Percentiles rank a stretch among this genome's conserved stretches.
These are phyloP conservation scores for Sorghum bicolor DNA, from an alignment of 176 grass and related monocot genomes.

Conservation along the genomic window Sorghum_bicolor_NCBIv3 NC_012870.2:64459001-64459500, in stretches of 20 bases:
- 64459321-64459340: conserved; percentile 57
- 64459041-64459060: conserved; percentile 45
- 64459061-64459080: neutral
- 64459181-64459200: conserved; percentile 46
- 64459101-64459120: neutral
- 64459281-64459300: conserved; percentile 54
- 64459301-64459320: conserved; percentile 52
- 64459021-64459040: conserved; percentile 67
- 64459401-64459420: conserved; percentile 59
- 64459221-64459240: conserved; percentile 62
- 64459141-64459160: conserved; percentile 24
- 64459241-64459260: conserved; percentile 59
- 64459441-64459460: conserved; percentile 65
- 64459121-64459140: neutral
- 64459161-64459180: conserved; percentile 51
- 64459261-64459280: conserved; percentile 52
- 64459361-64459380: conserved; percentile 6
- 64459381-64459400: conserved; percentile 63
- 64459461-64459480: conserved; percentile 73
- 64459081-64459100: neutral
- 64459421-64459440: conserved; percentile 82
- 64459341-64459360: conserved; percentile 59
- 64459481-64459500: conserved; percentile 62
- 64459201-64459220: conserved; percentile 59
- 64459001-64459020: conserved; percentile 61